These are phyloP conservation scores for Gnomoniopsis sp. DNA, from an alignment of 2,329 filamentous ascomycete genomes.

Conservation along the genomic window DNA sequence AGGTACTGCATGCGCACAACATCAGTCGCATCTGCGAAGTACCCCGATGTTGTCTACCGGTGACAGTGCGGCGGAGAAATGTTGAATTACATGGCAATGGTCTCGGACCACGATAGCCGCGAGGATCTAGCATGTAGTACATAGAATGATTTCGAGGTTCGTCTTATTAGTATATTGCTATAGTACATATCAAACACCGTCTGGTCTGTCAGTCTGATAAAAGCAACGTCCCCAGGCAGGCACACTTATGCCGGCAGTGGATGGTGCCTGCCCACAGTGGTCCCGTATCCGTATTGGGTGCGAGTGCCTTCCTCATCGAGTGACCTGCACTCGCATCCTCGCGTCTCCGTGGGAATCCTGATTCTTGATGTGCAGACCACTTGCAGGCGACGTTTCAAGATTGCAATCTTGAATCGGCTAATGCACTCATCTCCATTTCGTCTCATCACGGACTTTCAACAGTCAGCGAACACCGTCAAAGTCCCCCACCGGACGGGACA, in stretches of 20 bases:
- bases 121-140: no score
- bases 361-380: neutral
- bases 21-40: neutral
- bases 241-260: no score
- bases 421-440: neutral
- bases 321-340: neutral
- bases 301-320: neutral
- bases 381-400: neutral
- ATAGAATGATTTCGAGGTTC: no score
- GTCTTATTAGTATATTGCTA: no score
- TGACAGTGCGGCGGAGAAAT: neutral
- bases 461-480: neutral
- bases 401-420: neutral
- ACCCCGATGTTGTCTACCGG: neutral
- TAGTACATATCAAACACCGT: no score
- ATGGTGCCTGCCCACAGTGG: neutral
- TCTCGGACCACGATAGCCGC: no score
- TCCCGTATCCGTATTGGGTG: neutral
- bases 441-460: neutral
- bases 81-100: neutral
- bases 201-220: neutral
- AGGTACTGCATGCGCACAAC: neutral
- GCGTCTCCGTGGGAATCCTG: neutral
- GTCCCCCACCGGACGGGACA: neutral
- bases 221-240: neutral